A percentile compares a stretch with the other conserved stretches of the same genome.
Conservation (phyloP, 306 rosid genomes). For the Sicyos baderoa region DNA sequence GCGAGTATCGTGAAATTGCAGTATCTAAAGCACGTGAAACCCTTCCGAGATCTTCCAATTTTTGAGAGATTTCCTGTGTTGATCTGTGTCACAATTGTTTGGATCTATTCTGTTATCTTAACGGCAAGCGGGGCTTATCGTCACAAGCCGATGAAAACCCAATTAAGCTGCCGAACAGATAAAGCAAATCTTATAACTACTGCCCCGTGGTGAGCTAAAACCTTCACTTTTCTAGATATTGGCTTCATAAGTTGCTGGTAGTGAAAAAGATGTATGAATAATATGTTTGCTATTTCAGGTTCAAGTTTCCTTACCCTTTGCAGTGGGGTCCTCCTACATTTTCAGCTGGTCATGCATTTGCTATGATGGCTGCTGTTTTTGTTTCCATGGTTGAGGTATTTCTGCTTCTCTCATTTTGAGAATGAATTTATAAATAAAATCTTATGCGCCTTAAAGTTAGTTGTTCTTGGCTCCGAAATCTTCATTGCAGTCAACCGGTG, state of each 20-base stretch:
- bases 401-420: not conserved
- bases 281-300: constrained; percentile 38
- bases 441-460: not conserved
- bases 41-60: constrained; percentile 69
- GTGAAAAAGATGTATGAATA: constrained; percentile 5
- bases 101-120: constrained; percentile 83
- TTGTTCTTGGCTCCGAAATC: not conserved
- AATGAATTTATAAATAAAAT: not conserved
- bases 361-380: constrained; percentile 88
- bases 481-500: constrained; percentile 72
- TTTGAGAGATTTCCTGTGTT: constrained; percentile 88
- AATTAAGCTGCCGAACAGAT: constrained; percentile 76
- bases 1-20: constrained; percentile 34
- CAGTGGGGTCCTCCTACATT: constrained; percentile 99
- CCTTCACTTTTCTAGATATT: not conserved
- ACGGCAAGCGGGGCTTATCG: constrained; percentile 88
- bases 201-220: constrained; percentile 69
- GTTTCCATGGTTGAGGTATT: constrained; percentile 97
- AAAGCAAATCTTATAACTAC: constrained; percentile 71
- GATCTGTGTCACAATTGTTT: constrained; percentile 66
- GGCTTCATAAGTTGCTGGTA: not conserved
- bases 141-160: constrained; percentile 42
- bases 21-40: constrained; percentile 92
- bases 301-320: constrained; percentile 89
- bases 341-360: constrained; percentile 94